Evolutionary conservation across 352 stramenopile genomes (phyloP).

Genomic region (Globisporangium cederbergense): DNA sequence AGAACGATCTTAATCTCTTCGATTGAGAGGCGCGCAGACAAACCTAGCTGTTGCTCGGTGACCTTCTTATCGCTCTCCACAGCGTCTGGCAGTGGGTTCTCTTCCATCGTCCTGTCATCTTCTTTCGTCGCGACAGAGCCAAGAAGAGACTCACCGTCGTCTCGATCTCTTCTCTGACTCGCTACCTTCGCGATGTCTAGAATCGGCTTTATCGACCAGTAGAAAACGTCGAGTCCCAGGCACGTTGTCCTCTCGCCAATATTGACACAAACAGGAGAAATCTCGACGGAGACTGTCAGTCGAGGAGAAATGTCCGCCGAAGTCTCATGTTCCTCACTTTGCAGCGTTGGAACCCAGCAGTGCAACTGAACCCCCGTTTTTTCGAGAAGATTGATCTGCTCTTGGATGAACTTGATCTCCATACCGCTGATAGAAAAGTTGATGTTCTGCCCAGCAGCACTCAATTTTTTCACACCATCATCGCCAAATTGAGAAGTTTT

Average conservation of each 20-base stretch:
- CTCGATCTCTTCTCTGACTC: conserved; percentile 10
- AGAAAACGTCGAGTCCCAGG: conserved; percentile 18
- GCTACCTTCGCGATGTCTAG: conserved; percentile 12
- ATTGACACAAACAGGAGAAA: conserved; percentile 19
- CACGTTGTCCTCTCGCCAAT: conserved; percentile 19
- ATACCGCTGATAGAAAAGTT: conserved; percentile 13
- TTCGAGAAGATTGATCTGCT: conserved; percentile 17
- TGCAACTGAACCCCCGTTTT: conserved; percentile 8
- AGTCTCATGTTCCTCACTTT: neutral
- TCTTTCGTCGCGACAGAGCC: conserved; percentile 13
- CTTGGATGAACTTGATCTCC: conserved; percentile 19
- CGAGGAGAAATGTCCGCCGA: neutral
- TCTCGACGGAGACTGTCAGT: conserved; percentile 3
- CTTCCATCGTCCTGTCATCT: conserved; percentile 6
- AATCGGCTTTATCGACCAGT: conserved; percentile 21
- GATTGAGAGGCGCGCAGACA: conserved; percentile 26
- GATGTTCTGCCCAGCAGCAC: neutral
- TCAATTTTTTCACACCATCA: neutral
- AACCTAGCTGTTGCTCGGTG: neutral
- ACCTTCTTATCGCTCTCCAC: too few relatives aligned
- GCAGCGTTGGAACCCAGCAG: conserved; percentile 6
- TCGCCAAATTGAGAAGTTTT: conserved; percentile 1
- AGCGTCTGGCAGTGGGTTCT: neutral
- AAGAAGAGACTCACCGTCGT: conserved; percentile 12
- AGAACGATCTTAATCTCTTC: conserved; percentile 52